Base-by-base conservation (phyloP, 352 stramenopile species). In the Pythium aristosporum region DNA sequence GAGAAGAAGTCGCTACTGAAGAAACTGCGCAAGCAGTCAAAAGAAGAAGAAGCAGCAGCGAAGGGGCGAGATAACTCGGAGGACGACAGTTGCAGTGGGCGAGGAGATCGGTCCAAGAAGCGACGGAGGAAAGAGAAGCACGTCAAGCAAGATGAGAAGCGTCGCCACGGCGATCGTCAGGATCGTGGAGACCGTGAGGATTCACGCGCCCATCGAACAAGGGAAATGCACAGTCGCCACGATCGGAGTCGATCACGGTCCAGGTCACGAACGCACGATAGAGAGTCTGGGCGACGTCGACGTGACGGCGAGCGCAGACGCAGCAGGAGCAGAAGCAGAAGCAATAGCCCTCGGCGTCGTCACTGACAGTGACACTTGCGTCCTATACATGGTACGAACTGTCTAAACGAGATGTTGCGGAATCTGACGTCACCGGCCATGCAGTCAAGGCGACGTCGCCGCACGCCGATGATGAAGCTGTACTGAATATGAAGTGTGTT, bases 1-100 rank as follows among this genome's bases (percentile, higher is more conserved):
- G 79, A 91, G 58, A 89, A 90, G 64, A 88, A 79, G 23, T 51
- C 55, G 32, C 58, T 86, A 23, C 47, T 88, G 16, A 89, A 88
- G 61, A 89, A 88, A 41, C 62, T 86, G 13, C 74, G 72, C 25
- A 75, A 77, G 59, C 56, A 72, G 39, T 47, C 65, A 2, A 67
- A 63, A 28, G 18, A 53, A 9, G 51, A 66, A 20, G 37, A 54
- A 9, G 51, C 68, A 20, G 37, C 48, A 11, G 20, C 21, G 12
- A 6, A 43, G 20, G 15, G 57, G 10, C 13, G 18, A 5, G 21
- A 61, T 5, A 32, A 47, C 36, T 23, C 21, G 12, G 56, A 51
- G 13, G 37, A 51, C 11, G 51, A 64, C 3, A 57, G 62, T 55
- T 51, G 34, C 2, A 62, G 42, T 34, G 57, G 47, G 15, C 23